Evolutionary conservation across 140 eudicot species (phyloP).

Genomic region (Flaveria floridana): DNA sequence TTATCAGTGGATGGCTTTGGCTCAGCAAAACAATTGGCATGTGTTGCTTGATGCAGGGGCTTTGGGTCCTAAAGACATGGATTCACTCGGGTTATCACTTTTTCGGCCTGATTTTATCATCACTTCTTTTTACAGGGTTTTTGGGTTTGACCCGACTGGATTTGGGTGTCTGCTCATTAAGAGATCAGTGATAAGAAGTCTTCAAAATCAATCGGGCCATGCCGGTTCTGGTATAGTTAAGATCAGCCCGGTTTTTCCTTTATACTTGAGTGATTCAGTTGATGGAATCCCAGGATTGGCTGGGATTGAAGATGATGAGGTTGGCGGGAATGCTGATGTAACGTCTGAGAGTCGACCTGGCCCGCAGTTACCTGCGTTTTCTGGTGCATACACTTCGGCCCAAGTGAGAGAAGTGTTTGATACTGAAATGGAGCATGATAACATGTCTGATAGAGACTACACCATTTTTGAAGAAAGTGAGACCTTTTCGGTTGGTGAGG

Average conservation of each 20-base stretch:
- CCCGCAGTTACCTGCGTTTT: slow-evolving; percentile 89
- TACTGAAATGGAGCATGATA: slow-evolving; percentile 88
- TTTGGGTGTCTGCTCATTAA: slow-evolving; percentile 93
- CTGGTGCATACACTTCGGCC: slow-evolving; percentile 94
- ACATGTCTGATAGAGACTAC: slow-evolving; percentile 85
- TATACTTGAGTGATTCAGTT: slow-evolving; percentile 81
- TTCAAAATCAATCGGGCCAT: slow-evolving; percentile 85
- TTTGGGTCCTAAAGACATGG: slow-evolving; percentile 99
- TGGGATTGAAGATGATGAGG: slow-evolving; percentile 61
- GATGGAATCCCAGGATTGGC: slow-evolving; percentile 78
- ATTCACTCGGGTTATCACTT: slow-evolving; percentile 89
- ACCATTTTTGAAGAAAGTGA: slow-evolving; percentile 86
- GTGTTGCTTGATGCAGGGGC: slow-evolving; percentile 99
- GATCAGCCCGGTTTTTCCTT: slow-evolving; percentile 85
- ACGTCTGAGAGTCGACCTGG: slow-evolving; percentile 59
- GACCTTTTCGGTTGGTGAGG: slow-evolving; percentile 85
- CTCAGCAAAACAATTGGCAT: slow-evolving; percentile 99
- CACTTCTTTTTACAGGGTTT: slow-evolving; percentile 96
- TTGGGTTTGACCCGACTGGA: slow-evolving; percentile 96
- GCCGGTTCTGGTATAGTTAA: slow-evolving; percentile 95
- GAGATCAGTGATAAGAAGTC: slow-evolving; percentile 88
- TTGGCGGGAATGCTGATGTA: slow-evolving; percentile 52
- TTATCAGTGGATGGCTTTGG: slow-evolving; percentile 98
- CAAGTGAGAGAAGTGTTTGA: slow-evolving; percentile 96
- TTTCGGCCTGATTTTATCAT: slow-evolving; percentile 95